phyloP scores from a whole-genome alignment of 257 asterid species.

The Knoxia roxburghii region DNA sequence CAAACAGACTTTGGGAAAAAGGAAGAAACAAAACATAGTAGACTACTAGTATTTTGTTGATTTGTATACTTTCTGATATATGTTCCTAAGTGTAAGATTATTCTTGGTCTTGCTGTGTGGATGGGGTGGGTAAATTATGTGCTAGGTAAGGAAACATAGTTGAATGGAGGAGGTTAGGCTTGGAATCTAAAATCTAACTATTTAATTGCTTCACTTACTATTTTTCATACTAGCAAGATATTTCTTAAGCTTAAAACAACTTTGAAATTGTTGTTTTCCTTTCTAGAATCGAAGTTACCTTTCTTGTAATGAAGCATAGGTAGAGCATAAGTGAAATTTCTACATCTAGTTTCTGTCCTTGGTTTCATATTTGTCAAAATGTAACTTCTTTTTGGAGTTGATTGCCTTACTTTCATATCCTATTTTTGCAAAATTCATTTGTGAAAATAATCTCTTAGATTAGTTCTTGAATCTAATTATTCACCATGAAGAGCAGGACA shows the following conservation, averaged over 20 bases:
- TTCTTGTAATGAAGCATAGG: too few species aligned
- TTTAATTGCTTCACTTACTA: background rate
- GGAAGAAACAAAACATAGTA: background rate
- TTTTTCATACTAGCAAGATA: background rate
- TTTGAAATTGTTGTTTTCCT: background rate
- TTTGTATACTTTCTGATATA: too few species aligned
- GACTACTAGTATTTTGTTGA: background rate
- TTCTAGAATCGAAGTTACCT: background rate
- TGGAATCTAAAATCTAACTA: background rate
- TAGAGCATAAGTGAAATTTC: background rate
- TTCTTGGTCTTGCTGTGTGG: background rate
- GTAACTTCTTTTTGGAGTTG: background rate
- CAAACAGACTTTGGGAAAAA: background rate
- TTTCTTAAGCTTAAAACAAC: background rate
- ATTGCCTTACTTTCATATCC: background rate
- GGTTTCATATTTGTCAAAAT: background rate
- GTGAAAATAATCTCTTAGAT: background rate
- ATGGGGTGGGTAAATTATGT: background rate
- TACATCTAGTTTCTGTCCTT: background rate
- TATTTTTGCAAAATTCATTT: background rate
- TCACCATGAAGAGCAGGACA: constrained; percentile 51
- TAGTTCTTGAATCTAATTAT: constrained; percentile 15
- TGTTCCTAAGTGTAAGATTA: background rate
- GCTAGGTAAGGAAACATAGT: background rate
- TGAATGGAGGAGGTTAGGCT: background rate